Percentiles rank a stretch among this genome's conserved stretches.
These are phyloP conservation scores for Plectosphaerella sp. DNA, from an alignment of 2,329 filamentous ascomycete species.

Conservation along the genomic window DNA sequence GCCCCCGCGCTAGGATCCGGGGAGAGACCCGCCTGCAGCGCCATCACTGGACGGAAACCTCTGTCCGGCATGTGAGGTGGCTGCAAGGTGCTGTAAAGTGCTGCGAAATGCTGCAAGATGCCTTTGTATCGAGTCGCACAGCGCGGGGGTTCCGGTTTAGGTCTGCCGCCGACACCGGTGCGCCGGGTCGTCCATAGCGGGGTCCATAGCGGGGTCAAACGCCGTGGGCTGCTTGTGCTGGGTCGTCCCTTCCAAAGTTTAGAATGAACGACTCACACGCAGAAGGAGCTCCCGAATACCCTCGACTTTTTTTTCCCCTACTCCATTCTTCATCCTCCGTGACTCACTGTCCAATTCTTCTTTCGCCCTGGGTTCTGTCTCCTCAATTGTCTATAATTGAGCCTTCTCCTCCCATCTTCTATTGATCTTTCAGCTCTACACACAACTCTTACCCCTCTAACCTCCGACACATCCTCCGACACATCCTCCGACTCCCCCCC, in stretches of 20 bases:
- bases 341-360: conserved; percentile 6
- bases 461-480: conserved; percentile 2
- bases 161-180: neutral
- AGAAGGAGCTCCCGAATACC: conserved; percentile 7
- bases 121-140: too few species aligned
- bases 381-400: neutral
- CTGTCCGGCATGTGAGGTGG: too few species aligned
- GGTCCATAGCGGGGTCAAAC: neutral
- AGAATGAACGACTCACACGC: neutral
- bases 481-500: neutral
- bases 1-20: neutral
- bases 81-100: too few species aligned
- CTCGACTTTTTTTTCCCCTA: conserved; percentile 6
- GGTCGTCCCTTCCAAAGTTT: too few species aligned
- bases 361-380: neutral
- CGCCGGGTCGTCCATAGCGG: conserved; percentile 5
- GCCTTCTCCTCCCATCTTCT: neutral
- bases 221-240: neutral
- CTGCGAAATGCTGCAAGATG: too few species aligned
- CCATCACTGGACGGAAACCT: too few species aligned
- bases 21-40: neutral
- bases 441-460: too few species aligned
- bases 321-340: conserved; percentile 2
- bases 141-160: neutral
- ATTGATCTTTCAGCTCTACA: neutral